These are phyloP conservation scores for Leishmania arabica DNA, from an alignment of 208 protist species.

Conservation along the genomic window DNA sequence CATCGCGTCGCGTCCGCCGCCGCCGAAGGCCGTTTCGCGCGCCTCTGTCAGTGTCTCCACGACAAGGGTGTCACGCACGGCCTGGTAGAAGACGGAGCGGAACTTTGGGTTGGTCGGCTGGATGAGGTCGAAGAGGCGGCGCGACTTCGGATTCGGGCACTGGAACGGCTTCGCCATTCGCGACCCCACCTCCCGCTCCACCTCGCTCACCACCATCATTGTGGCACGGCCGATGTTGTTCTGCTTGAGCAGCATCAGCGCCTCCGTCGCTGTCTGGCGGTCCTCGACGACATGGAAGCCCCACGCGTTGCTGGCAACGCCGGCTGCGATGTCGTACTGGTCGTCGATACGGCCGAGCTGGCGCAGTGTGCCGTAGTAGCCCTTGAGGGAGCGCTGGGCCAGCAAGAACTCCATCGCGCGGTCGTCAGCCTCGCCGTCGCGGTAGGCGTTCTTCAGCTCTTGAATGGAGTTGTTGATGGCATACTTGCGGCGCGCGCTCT, in stretches of 20 bases:
- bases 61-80: constrained; percentile 98
- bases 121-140: constrained; percentile 96
- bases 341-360: constrained; percentile 97
- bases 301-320: constrained; percentile 95
- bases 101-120: constrained; percentile 89
- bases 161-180: constrained; percentile 55
- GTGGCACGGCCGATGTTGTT: constrained; percentile 96
- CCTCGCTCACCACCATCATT: constrained; percentile 98
- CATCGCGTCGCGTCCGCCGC: constrained; percentile 11
- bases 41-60: constrained; percentile 92
- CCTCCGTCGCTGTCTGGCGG: constrained; percentile 85
- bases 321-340: constrained; percentile 98
- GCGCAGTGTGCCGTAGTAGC: constrained; percentile 97
- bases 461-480: constrained; percentile 80
- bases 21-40: constrained; percentile 83
- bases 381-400: constrained; percentile 82
- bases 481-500: constrained; percentile 72
- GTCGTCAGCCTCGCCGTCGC: constrained; percentile 86
- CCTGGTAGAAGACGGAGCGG: constrained; percentile 96
- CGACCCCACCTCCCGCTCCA: constrained; percentile 65
- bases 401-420: constrained; percentile 86
- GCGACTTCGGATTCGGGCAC: constrained; percentile 59
- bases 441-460: constrained; percentile 77
- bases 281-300: constrained; percentile 99
- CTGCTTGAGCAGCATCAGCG: constrained; percentile 92